Base-by-base conservation (phyloP, 2,329 filamentous ascomycete species). In the Metarhizium robertsii region DNA sequence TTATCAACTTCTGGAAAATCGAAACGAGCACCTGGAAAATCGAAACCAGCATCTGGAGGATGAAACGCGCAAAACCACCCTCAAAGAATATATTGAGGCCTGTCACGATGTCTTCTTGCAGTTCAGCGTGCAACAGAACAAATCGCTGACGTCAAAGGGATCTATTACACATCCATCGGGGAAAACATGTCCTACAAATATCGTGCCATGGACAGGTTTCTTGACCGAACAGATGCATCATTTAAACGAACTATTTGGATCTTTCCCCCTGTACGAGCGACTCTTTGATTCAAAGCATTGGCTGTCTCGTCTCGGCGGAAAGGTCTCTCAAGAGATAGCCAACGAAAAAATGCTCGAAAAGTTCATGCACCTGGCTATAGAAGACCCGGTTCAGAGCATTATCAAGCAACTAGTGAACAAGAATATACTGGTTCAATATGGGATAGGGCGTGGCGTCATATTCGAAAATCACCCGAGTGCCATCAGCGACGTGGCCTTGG, bases 361-460 rank as follows among this genome's bases (percentile, higher is more conserved):
- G 0, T 40, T 14, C 4, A 16, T 40, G 11, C 38, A 40, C 3
- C 5, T 5, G 14, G 38, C 38, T 2, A 11, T 40, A 5, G 14
- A 16, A 11, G 2, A 40, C 0, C 38, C 38, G n/a, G 38, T 40
- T 0, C 38, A 40, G 1, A 5, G 0, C 38, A 40, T 40, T 1
- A 3, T 40, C 2, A 2, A 16, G n/a, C 1, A 40, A 34, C 1
- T 34, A 1, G 32, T 1, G 7, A 0, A 1, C 6, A 34, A 34
- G 32, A 11, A 34, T 1, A 8, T 34, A 0, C 32, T 34, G 3
- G 32, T 2, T 34, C 6, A 0, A 16, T 40, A n/a, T 11, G 5
- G 38, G 0, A 40, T n/a, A 40, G 38, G 4, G 38, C 1, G 0
- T 11, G 32, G 32, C 0, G 32, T 34, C 2, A 40, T 40, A 16